Base-by-base conservation (phyloP, 129 eudicot species). In the Centrapalus pauciflorus region DNA sequence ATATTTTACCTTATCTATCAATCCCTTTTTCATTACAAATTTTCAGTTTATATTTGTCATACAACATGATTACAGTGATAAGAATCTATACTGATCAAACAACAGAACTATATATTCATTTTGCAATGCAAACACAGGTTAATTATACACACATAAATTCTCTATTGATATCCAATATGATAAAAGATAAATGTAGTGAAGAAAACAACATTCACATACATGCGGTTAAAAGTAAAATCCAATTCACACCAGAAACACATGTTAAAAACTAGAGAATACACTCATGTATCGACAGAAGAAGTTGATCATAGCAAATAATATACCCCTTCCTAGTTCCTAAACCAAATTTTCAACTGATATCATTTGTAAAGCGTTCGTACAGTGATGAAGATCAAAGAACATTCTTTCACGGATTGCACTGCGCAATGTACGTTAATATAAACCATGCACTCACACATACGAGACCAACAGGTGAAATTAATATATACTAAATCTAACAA, bases 101-200 rank as follows among this genome's bases (percentile, higher is more conserved):
- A 5, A 56, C 32, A 55, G 38, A 67, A 52, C 17, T 41, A 6
- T 11, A 32, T 61, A 50, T 52, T 38, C 20, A 25, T 68, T 13
- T 66, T 28, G 13, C 37, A 32, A 48, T 34, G 12, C 50, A 33
- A 33, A 29, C 50, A 26, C 34, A 51, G 11, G 11, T 43, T 13
- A 25, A 33, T 11, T 14, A 61, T 25, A 35, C 30, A 61, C 51
- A 61, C 33, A n/a, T 51, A 21, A 61, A 17, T 4, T 37, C 38
- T 23, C 3, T 0, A 41, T 35, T 61, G n/a, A 28, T 45, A 3
- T 16, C 51, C 16, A 45, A 25, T 27, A 16, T 21, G 17, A 5
- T 46, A 65, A 46, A 46, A 27, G 29, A 65, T 46, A 57, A 56
- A 46, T 64, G 14, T 26, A 41, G 35, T 43, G 25, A 35, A 61